Base-by-base conservation (phyloP, 129 eudicot genomes). In the Cynara cardunculus region DNA sequence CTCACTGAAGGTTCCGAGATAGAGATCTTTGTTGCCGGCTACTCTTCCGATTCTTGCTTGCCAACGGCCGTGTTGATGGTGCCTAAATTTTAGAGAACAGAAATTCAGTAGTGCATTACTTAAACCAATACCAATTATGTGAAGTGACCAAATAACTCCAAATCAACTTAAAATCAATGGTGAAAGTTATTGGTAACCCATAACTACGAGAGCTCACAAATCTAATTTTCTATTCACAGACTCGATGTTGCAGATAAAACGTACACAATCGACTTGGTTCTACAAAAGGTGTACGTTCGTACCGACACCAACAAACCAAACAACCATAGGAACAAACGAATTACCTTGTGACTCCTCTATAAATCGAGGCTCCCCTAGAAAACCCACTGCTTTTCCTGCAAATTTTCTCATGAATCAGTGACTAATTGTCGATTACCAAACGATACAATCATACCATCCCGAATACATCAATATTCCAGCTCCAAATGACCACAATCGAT, bases 41-140 rank as follows among this genome's bases (percentile, higher is more conserved):
- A 94, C 98, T 79, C 98, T 87, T 46, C 98, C 98, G 5, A 94
- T 94, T 81, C 98, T 85, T 80, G 98, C 98, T 85, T 94, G 98
- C 97, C 97, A 91, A 25, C 98, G 88, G 6, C 98, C 97, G 27
- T 91, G 97, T 76, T 91, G 98, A 87, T 91, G 97, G 79, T 91
- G 98, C 87, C 98, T 91, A 67, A 30, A 32, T 79, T 25, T 35
- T 10, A 24, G 26, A 64, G 28, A 64, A 53, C 28, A 2, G 26
- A 61, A 49, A 16, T 49, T 49, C 62, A 18, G 9, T 4, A 56
- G 22, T 0, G 5, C 13, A 11, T 41, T 41, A 41, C 46, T 37
- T 37, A 1, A 8, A 37, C 11, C 8, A 37, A 7, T 37, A 37
- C 44, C 44, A 37, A 8, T 37, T 32, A 37, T 37, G 44, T 37